Percentiles rank a stretch among this genome's conserved stretches.
Conservation (phyloP, 345 rosid genomes). For the Turnera subulata region DNA sequence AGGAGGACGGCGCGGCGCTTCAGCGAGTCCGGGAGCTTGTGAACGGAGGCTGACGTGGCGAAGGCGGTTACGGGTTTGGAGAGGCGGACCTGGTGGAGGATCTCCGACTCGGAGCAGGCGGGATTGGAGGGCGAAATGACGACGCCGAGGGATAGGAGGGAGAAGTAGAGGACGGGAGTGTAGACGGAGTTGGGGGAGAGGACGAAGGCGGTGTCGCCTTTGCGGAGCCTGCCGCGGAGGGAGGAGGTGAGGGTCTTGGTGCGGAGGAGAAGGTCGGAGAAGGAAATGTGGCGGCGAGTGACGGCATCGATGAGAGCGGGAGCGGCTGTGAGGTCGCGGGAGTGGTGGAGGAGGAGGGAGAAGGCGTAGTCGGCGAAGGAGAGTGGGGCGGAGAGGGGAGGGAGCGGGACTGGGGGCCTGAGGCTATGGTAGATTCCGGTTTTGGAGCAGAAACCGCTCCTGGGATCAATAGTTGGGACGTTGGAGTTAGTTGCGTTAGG, state of each 20-base stretch:
- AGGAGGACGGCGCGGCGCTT: slow-evolving; percentile 23
- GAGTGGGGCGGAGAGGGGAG: slow-evolving; percentile 26
- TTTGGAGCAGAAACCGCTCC: slow-evolving; percentile 37
- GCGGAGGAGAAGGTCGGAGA: slow-evolving; percentile 33
- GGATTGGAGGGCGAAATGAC: slow-evolving; percentile 49
- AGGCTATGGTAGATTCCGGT: slow-evolving; percentile 39
- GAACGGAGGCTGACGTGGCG: slow-evolving; percentile 29
- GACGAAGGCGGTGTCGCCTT: slow-evolving; percentile 43
- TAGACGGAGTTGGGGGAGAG: slow-evolving; percentile 41
- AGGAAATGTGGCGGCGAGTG: slow-evolving; percentile 34
- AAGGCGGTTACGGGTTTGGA: slow-evolving; percentile 53
- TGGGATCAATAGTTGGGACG: slow-evolving; percentile 18
- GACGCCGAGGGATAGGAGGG: slow-evolving; percentile 57
- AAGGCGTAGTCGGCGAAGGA: slow-evolving; percentile 29
- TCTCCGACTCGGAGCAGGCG: slow-evolving; percentile 32
- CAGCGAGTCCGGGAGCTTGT: slow-evolving; percentile 31
- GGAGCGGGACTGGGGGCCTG: slow-evolving; percentile 32
- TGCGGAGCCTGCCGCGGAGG: slow-evolving; percentile 25
- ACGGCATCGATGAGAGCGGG: slow-evolving; percentile 39
- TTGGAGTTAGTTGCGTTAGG: too few relatives aligned
- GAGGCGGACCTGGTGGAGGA: slow-evolving; percentile 34
- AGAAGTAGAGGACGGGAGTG: slow-evolving; percentile 46
- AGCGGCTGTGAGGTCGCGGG: too few relatives aligned
- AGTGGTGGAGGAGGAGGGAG: too few relatives aligned
- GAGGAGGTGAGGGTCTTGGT: slow-evolving; percentile 28